These are phyloP conservation scores for Diutina ranongensis DNA, from an alignment of 1,139 yeast genomes.

Conservation along the genomic window DNA sequence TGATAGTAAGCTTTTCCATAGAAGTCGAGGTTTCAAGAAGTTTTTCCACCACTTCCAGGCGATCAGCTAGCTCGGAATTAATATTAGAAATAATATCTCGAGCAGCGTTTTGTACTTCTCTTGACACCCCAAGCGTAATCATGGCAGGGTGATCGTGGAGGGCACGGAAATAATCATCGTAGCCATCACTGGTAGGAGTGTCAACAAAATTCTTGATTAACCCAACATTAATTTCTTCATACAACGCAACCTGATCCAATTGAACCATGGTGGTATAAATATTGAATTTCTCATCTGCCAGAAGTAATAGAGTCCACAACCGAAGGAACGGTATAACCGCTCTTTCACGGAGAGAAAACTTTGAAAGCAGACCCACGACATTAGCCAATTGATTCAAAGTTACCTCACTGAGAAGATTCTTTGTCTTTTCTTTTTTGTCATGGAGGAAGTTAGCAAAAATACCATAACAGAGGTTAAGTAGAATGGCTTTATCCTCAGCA, in stretches of 20 bases:
- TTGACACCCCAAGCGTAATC: background rate
- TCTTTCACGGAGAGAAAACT: background rate
- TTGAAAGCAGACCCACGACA: background rate
- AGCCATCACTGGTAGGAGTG: background rate
- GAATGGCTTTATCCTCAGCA: background rate
- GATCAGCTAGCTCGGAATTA: background rate
- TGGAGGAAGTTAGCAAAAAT: background rate
- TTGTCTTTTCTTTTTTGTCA: constrained; percentile 1
- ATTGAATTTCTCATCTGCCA: background rate
- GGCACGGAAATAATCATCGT: background rate
- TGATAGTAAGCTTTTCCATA: background rate
- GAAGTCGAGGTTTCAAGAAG: background rate
- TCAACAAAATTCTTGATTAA: background rate
- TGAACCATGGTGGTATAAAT: background rate
- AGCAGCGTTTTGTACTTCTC: background rate
- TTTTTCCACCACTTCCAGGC: background rate
- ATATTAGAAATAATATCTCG: background rate
- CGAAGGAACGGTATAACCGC: background rate
- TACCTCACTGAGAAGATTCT: background rate
- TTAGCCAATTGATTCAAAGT: background rate
- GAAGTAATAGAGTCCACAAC: background rate
- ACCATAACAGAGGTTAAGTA: background rate
- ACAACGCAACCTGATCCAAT: background rate
- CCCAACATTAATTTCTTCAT: background rate
- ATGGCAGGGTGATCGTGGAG: background rate